These are phyloP conservation scores for Oryza meridionalis DNA, from an alignment of 176 grass and related monocot genomes.

Conservation along the genomic window DNA sequence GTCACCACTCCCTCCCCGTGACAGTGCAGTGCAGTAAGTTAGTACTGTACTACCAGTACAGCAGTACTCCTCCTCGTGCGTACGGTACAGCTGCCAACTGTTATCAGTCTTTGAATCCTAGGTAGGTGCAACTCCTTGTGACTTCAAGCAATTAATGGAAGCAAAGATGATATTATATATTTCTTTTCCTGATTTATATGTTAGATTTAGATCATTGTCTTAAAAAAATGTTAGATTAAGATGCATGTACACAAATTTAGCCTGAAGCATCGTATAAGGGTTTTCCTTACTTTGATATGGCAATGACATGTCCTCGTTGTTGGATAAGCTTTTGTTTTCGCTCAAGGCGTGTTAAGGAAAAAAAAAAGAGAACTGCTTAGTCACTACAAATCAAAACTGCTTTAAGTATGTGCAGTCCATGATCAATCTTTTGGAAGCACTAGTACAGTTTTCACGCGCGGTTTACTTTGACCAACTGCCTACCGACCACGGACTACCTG, in stretches of 20 bases:
- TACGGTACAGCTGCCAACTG: conserved; percentile 44
- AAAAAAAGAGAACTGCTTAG: too few relatives aligned
- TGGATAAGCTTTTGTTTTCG: too few relatives aligned
- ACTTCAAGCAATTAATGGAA: conserved; percentile 11
- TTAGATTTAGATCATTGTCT: not conserved
- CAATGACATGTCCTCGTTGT: not conserved
- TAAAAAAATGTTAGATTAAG: not conserved
- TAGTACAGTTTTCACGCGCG: not conserved
- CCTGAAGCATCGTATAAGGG: not conserved
- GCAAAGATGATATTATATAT: not conserved
- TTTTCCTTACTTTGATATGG: not conserved
- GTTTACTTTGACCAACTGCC: conserved; percentile 23
- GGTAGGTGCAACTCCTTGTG: conserved; percentile 20
- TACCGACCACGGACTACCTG: not conserved
- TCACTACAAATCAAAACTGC: too few relatives aligned
- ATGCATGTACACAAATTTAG: conserved; percentile 14
- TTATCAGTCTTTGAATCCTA: not conserved
- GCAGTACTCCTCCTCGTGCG: not conserved
- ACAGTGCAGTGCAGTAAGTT: conserved; percentile 10
- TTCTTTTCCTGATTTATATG: not conserved
- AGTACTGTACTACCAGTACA: not conserved
- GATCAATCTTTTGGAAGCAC: not conserved
- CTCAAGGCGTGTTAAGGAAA: too few relatives aligned
- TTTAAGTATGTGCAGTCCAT: too few relatives aligned
- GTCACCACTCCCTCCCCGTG: conserved; percentile 53